Conservation (phyloP, 208 protist species). For the Trypanosoma melophagium region DNA sequence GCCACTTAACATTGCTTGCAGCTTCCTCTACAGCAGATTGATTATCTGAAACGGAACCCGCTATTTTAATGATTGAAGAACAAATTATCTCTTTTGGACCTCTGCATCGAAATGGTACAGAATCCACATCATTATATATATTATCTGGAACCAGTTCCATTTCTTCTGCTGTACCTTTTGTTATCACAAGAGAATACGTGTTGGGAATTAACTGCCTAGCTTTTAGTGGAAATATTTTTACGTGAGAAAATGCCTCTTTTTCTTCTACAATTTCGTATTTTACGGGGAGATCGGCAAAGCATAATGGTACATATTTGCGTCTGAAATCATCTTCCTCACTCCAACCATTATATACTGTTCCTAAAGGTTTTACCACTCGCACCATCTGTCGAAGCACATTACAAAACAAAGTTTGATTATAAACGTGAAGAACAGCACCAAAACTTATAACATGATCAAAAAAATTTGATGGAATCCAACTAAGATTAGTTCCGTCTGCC, state of each 20-base stretch:
- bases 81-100: constrained; percentile 1
- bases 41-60: not conserved
- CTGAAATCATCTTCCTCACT: constrained; percentile 35
- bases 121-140: constrained; percentile 8
- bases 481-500: constrained; percentile 31
- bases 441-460: constrained; percentile 41
- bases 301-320: constrained; percentile 21
- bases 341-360: constrained; percentile 39
- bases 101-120: constrained; percentile 15
- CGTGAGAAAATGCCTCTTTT: constrained; percentile 15
- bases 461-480: constrained; percentile 29
- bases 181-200: constrained; percentile 41
- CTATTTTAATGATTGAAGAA: not conserved
- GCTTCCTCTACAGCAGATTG: not conserved
- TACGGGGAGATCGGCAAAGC: constrained; percentile 31
- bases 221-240: constrained; percentile 33
- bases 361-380: constrained; percentile 27
- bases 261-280: constrained; percentile 35
- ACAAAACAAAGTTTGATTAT: constrained; percentile 32
- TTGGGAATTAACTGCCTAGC: constrained; percentile 24
- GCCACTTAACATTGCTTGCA: constrained; percentile 6
- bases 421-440: constrained; percentile 30
- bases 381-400: constrained; percentile 32
- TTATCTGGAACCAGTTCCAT: not conserved
- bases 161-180: constrained; percentile 8